Evolutionary conservation across 352 stramenopile genomes (phyloP).

Genomic region (Thalassiosira sp.): DNA sequence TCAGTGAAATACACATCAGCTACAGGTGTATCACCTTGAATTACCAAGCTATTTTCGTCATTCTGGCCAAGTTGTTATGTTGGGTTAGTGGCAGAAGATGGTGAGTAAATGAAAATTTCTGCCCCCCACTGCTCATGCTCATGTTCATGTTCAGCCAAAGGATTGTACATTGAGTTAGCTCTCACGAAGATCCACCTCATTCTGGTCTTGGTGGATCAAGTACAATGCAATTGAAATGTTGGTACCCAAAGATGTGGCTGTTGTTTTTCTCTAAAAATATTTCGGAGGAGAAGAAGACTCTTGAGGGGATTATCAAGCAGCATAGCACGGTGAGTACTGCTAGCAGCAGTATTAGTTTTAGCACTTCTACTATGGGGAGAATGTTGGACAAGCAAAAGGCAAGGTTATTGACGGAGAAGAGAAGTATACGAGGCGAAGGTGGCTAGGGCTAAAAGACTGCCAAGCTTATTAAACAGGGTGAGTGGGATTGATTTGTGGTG

Average conservation of each 20-base stretch:
- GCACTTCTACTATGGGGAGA: conserved; percentile 11
- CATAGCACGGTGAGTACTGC: background rate
- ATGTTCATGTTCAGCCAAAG: too few relatives aligned
- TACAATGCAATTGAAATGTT: conserved; percentile 8
- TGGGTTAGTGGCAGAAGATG: too few relatives aligned
- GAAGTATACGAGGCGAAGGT: conserved; percentile 56
- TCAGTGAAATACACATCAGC: conserved; percentile 55
- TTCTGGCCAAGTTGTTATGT: conserved; percentile 29
- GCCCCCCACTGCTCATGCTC: too few relatives aligned
- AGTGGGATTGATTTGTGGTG: too few relatives aligned
- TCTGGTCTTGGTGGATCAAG: too few relatives aligned
- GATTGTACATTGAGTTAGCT: too few relatives aligned
- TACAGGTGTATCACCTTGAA: conserved; percentile 36
- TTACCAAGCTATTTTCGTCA: conserved; percentile 55
- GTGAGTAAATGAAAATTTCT: too few relatives aligned
- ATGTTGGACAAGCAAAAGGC: conserved; percentile 79
- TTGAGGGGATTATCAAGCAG: background rate
- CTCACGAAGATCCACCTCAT: too few relatives aligned
- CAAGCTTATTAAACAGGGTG: conserved; percentile 47
- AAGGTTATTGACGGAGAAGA: conserved; percentile 60
- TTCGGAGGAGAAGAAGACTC: conserved; percentile 7
- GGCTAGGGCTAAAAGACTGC: conserved; percentile 49
- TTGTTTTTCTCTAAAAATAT: too few relatives aligned
- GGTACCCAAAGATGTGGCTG: background rate
- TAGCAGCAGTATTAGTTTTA: too few relatives aligned